Base-by-base conservation (phyloP, 1,284 basidiomycete genomes). In the Bjerkandera adusta region DNA sequence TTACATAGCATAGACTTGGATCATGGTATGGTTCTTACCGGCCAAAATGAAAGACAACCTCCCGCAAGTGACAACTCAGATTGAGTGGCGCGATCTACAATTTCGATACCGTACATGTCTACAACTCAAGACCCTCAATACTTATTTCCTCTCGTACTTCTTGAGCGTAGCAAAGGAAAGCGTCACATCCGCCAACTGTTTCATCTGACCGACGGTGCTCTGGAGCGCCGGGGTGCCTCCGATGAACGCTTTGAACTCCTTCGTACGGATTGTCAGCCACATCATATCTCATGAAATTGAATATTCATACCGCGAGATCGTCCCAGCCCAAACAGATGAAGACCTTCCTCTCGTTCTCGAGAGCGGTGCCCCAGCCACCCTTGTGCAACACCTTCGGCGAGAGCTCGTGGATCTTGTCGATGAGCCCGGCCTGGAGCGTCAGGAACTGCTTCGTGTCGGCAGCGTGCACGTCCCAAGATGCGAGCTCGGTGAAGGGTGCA, bases 401-500 rank as follows among this genome's bases (percentile, higher is more conserved):
- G 7, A 47, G 20, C 12, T 20, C 36, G 3, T 7, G 25, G 5
- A 24, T 24, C 5, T 25, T 25, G 7, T 36, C 34, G 7, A 13
- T n/a, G n/a, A 38, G 22, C 4, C 5, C 6, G 22, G 13, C n/a
- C 36, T 25, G 21, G 4, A 8, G 4, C 5, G 5, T 5, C 22
- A 7, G 13, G 30, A 47, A 42, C 32, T 40, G 16, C 10, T 5
- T 22, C 11, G 6, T 30, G 44, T 50, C 40, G 30, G 8, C 33
- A 8, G 29, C 44, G 18, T 47, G 26, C 29, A 47, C 21, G 7
- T n/a, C 36, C 44, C 39, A 46, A 10, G 38, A 13, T 4, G 44
- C 34, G 39, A 50, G 32, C 44, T 50, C 49, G n/a, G 49, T 43
- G n/a, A 27, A n/a, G 18, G 44, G 49, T 7, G 38, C 33, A 16